Evolutionary conservation across 257 asterid species (phyloP).

Genomic region (Misopates orontium): DNA sequence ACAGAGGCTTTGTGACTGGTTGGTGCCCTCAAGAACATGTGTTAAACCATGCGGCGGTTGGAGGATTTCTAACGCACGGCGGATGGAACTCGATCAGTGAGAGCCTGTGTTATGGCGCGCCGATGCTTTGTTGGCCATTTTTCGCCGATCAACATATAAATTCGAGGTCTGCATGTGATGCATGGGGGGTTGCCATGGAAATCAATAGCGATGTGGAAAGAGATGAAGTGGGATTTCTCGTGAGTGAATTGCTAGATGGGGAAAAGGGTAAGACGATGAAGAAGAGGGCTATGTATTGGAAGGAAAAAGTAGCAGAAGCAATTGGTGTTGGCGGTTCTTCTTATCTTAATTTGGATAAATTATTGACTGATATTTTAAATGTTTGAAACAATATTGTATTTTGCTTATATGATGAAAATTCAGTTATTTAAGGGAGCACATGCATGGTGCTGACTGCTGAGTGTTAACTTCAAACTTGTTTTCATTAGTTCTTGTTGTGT

Average conservation of each 20-base stretch:
- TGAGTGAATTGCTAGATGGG: constrained; percentile 36
- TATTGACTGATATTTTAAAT: constrained; percentile 15
- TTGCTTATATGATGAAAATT: too few relatives aligned
- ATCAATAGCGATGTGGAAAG: constrained; percentile 26
- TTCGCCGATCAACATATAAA: constrained; percentile 48
- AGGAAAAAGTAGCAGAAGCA: constrained; percentile 25
- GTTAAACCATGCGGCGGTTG: constrained; percentile 38
- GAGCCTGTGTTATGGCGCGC: constrained; percentile 43
- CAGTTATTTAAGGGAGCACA: too few relatives aligned
- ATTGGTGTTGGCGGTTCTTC: constrained; percentile 33
- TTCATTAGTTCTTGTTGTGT: too few relatives aligned
- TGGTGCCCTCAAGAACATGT: constrained; percentile 53
- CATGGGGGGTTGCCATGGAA: constrained; percentile 41
- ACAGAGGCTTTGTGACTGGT: constrained; percentile 27
- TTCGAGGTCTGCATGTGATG: constrained; percentile 35
- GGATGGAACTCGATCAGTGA: constrained; percentile 52
- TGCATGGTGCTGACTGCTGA: too few relatives aligned
- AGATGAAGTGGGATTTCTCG: constrained; percentile 29
- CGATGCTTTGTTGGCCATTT: constrained; percentile 51
- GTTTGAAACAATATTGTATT: neutral
- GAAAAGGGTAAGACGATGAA: constrained; percentile 39
- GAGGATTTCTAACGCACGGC: constrained; percentile 42
- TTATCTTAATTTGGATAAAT: constrained; percentile 27
- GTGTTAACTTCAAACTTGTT: too few relatives aligned
- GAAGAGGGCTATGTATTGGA: constrained; percentile 37